phyloP scores from a whole-genome alignment of 2,329 filamentous ascomycete species.

The Fusarium nodosum region DNA sequence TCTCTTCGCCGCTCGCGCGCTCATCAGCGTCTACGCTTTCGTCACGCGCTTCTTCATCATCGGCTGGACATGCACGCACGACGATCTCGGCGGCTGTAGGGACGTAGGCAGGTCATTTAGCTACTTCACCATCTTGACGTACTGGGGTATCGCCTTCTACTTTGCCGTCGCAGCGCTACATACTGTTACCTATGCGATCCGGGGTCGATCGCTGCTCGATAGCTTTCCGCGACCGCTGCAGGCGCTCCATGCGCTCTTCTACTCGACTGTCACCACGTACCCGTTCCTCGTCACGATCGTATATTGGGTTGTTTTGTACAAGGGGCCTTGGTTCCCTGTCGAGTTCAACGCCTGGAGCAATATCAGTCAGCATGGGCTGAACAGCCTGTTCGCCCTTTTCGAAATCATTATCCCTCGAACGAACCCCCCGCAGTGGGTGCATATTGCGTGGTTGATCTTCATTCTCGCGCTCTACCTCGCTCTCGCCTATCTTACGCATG shows the following conservation, averaged over 20 bases:
- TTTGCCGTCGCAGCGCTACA: conserved; percentile 76
- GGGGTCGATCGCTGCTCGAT: conserved; percentile 68
- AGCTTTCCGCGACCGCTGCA: conserved; percentile 72
- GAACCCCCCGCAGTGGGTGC: conserved; percentile 69
- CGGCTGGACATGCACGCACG: conserved; percentile 72
- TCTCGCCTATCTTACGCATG: conserved; percentile 79
- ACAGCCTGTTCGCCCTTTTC: conserved; percentile 79
- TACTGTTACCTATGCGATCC: conserved; percentile 74
- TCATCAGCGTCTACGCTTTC: conserved; percentile 76
- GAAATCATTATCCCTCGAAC: conserved; percentile 80
- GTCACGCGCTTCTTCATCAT: conserved; percentile 77
- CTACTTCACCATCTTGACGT: conserved; percentile 86
- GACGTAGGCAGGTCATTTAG: conserved; percentile 73
- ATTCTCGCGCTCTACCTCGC: conserved; percentile 79
- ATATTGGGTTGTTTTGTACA: conserved; percentile 75
- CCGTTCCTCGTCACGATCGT: conserved; percentile 79
- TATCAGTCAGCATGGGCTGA: conserved; percentile 80
- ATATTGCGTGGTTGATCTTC: conserved; percentile 77
- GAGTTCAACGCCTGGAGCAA: conserved; percentile 73
- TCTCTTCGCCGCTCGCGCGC: conserved; percentile 70
- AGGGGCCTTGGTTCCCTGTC: conserved; percentile 63
- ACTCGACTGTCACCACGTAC: conserved; percentile 72
- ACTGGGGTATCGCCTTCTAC: conserved; percentile 88
- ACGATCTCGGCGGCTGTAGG: conserved; percentile 58
- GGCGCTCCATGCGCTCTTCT: conserved; percentile 73